These are phyloP conservation scores for Botrytis cinerea DNA, from an alignment of 2,329 filamentous ascomycete species.

Conservation along the genomic window DNA sequence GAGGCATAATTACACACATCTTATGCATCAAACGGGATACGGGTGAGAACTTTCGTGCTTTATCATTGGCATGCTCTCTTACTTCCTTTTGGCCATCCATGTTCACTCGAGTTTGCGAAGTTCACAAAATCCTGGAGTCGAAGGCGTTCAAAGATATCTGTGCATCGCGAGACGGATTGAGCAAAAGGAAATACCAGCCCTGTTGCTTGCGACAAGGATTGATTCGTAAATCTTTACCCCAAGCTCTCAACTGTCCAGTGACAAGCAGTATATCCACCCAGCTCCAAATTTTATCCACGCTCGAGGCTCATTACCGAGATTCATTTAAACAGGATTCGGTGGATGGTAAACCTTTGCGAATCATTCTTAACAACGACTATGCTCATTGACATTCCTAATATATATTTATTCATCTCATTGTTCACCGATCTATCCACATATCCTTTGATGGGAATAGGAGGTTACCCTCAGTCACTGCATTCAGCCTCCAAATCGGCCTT, in stretches of 20 bases:
- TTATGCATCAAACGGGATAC: not conserved
- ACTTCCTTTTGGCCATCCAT: not conserved
- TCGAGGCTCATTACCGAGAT: not conserved
- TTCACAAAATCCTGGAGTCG: not conserved
- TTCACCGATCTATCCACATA: constrained; percentile 3
- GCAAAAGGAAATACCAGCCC: constrained; percentile 2
- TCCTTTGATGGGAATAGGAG: not conserved
- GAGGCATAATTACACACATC: not conserved
- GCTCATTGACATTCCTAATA: not conserved
- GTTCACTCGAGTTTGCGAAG: not conserved
- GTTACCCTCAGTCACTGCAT: constrained; percentile 4
- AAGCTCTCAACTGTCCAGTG: constrained; percentile 7
- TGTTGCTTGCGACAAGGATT: not conserved
- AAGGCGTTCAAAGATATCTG: not conserved
- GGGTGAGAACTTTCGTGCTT: not conserved
- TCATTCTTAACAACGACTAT: not conserved
- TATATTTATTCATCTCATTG: not conserved
- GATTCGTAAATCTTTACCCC: constrained; percentile 10
- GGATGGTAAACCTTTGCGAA: not conserved
- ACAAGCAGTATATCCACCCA: not conserved
- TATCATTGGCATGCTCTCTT: not conserved
- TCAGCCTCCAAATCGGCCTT: not conserved
- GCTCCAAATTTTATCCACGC: not conserved
- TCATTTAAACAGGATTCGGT: not conserved
- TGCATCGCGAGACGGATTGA: not conserved